Percentiles rank a stretch among this genome's conserved stretches.
Conservation (phyloP, 768 basidiomycete genomes). For the Lepiota brunneoincarnata region DNA sequence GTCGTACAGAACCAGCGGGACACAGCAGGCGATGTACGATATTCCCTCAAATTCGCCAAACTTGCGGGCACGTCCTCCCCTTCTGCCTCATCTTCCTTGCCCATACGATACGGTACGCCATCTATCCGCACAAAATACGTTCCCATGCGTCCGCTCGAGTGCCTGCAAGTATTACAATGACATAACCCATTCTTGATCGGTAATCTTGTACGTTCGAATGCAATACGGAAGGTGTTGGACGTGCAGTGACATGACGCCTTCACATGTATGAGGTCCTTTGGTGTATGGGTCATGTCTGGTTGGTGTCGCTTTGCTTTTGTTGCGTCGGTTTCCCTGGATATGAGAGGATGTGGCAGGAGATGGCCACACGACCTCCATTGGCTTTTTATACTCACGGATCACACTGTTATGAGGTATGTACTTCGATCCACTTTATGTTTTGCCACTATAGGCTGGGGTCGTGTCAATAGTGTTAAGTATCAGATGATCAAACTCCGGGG, state of each 20-base stretch:
- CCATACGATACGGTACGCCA: not conserved
- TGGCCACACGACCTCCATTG: too few species aligned
- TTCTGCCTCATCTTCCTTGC: not conserved
- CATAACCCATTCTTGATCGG: constrained; percentile 23
- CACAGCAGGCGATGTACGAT: constrained; percentile 18
- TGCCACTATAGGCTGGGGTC: too few species aligned
- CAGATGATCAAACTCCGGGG: too few species aligned
- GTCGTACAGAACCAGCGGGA: constrained; percentile 26
- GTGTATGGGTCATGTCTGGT: too few species aligned
- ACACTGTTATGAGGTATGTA: too few species aligned
- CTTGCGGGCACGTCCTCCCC: not conserved
- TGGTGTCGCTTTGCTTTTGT: too few species aligned
- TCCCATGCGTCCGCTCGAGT: constrained; percentile 27
- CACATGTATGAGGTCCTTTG: constrained; percentile 10
- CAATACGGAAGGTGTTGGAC: constrained; percentile 23
- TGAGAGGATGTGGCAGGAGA: too few species aligned
- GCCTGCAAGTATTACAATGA: constrained; percentile 29
- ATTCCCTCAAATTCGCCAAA: constrained; percentile 17
- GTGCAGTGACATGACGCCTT: constrained; percentile 26
- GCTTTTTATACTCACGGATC: too few species aligned
- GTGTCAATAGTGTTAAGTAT: too few species aligned
- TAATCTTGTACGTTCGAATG: constrained; percentile 18
- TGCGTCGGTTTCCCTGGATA: too few species aligned
- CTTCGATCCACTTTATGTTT: too few species aligned
- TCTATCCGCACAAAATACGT: constrained; percentile 13